A percentile compares a stretch with the other conserved stretches of the same genome.
phyloP scores from a whole-genome alignment of 2,329 filamentous ascomycete genomes.

The Fusarium poae region DNA sequence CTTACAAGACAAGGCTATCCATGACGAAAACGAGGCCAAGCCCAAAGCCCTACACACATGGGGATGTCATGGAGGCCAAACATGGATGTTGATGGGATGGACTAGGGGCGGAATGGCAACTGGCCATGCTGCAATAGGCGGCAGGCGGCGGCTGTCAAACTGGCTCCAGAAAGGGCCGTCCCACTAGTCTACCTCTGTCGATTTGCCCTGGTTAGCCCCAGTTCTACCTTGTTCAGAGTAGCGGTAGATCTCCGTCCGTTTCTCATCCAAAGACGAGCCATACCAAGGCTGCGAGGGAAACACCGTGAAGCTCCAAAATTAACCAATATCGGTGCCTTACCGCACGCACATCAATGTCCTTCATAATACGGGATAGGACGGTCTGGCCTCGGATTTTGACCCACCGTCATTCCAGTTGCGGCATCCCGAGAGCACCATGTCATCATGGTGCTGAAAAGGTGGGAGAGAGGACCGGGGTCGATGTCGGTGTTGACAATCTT shows the following conservation, averaged over 20 bases:
- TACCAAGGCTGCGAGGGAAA: slow-evolving; percentile 19
- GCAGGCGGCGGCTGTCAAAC: slow-evolving; percentile 50
- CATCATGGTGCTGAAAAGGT: slow-evolving; percentile 38
- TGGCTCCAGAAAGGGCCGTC: slow-evolving; percentile 49
- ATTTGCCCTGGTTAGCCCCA: slow-evolving; percentile 41
- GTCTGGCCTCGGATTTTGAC: slow-evolving; percentile 32
- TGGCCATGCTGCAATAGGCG: slow-evolving; percentile 42
- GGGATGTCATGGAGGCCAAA: slow-evolving; percentile 24
- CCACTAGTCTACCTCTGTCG: slow-evolving; percentile 48
- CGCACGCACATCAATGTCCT: slow-evolving; percentile 19
- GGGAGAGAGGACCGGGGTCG: slow-evolving; percentile 19
- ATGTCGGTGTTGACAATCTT: slow-evolving; percentile 14
- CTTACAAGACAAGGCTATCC: slow-evolving; percentile 24
- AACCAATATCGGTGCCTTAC: slow-evolving; percentile 6
- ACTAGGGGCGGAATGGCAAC: slow-evolving; percentile 45
- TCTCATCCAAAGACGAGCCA: slow-evolving; percentile 28
- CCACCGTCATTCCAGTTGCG: slow-evolving; percentile 50
- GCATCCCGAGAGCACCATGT: slow-evolving; percentile 46
- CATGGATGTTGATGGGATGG: slow-evolving; percentile 41
- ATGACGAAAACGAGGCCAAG: slow-evolving; percentile 15
- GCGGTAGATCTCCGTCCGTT: slow-evolving; percentile 42
- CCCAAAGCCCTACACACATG: slow-evolving; percentile 38
- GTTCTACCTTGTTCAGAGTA: slow-evolving; percentile 39
- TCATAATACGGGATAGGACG: slow-evolving; percentile 33
- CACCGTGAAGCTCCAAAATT: slow-evolving; percentile 25